Evolutionary conservation across 305 asterid species (phyloP), one percentile per base, ranked within the genome.

Genomic region (Fraxinus angustifolia): DNA sequence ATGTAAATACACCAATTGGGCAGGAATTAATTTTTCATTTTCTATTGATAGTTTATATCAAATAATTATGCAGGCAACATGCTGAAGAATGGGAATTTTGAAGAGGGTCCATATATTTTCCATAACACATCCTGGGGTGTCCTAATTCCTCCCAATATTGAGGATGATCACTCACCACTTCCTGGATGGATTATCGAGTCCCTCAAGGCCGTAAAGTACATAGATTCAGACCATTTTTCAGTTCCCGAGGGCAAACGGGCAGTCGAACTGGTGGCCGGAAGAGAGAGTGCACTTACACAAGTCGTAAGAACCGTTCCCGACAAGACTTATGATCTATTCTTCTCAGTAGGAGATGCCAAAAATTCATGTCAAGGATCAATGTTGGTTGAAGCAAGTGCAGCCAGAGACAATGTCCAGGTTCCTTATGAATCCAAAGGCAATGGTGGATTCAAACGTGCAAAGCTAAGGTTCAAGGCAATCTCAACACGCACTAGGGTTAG

Each of bases 141-240:
- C 74, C 86, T 94, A 21, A 90, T 93, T 62, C 96, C 98, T 0
- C 96, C 98, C 45, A 89, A 92, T 87, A 90, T 94, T 5, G 97
- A 92, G 82, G 97, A 92, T 81, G 88, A 87, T 23, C 96, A 94
- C 89, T 94, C 97, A 0, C 98, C 98, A 0, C 28, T 93, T 19
- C 93, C 91, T 1, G 97, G 96, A 26, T 94, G 98, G 98, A 88
- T 90, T 11, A 85, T 94, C 33, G 93, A 94, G 68, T 94, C 98
- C 26, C 88, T 91, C 17, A 94, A 92, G 80, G 98, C 98, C 3
- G 95, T 93, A 1, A 94, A 93, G 79, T 93, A 94, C 85, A 48
- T 94, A 8, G 98, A 94, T 17, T 89, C 97, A 0, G 89, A 70
- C 17, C 98, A 93, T 80, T 94, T 90, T 38, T 21, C 80, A 16